Evolutionary conservation across 2,329 filamentous ascomycete species (phyloP).

Genomic region (Diplodia intermedia): DNA sequence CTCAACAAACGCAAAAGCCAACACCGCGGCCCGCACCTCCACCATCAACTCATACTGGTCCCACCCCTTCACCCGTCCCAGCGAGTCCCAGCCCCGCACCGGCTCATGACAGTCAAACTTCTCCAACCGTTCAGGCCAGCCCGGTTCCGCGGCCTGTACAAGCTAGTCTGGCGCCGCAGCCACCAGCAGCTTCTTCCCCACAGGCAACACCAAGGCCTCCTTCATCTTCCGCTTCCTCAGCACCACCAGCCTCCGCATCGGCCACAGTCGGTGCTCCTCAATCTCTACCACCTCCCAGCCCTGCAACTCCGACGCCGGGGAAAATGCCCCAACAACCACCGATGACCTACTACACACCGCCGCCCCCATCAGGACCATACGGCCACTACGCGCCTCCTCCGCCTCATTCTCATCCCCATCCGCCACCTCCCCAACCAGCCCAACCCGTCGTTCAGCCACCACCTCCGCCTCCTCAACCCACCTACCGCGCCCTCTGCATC

Average conservation of each 20-base stretch:
- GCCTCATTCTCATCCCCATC: constrained; percentile 15
- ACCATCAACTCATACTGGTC: not conserved
- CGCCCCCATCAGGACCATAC: constrained; percentile 17
- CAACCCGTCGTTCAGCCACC: constrained; percentile 32
- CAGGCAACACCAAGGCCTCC: not conserved
- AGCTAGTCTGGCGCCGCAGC: not conserved
- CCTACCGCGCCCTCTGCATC: constrained; percentile 43
- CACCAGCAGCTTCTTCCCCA: not conserved
- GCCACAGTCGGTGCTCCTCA: not conserved
- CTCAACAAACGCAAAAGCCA: constrained; percentile 18
- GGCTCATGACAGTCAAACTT: not conserved
- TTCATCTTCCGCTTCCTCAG: constrained; percentile 1
- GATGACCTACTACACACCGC: constrained; percentile 31
- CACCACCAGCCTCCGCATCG: constrained; percentile 14
- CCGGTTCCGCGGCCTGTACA: not conserved
- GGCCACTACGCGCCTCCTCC: constrained; percentile 26
- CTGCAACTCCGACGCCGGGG: not conserved
- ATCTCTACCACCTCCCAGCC: not conserved
- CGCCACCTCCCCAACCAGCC: constrained; percentile 15
- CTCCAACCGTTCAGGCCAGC: not conserved
- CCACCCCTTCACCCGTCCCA: not conserved
- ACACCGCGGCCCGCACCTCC: constrained; percentile 5
- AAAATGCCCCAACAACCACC: constrained; percentile 32
- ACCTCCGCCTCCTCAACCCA: constrained; percentile 14
- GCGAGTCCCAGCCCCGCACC: constrained; percentile 4